These are phyloP conservation scores for Agrocybe chaxingu DNA, from an alignment of 768 basidiomycete genomes.

Conservation along the genomic window DNA sequence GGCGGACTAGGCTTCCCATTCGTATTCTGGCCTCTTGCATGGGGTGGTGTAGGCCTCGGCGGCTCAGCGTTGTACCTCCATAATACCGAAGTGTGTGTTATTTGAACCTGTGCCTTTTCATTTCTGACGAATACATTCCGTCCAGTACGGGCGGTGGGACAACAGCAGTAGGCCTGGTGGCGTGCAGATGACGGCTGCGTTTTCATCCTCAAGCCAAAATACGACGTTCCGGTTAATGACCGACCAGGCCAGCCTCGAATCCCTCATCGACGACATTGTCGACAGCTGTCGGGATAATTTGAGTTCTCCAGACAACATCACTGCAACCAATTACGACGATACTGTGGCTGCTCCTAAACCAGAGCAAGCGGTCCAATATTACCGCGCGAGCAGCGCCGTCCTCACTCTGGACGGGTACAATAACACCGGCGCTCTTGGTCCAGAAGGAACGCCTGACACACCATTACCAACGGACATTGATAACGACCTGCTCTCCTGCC, in stretches of 20 bases:
- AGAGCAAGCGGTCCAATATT: conserved; percentile 64
- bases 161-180: conserved; percentile 53
- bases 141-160: conserved; percentile 26
- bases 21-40: conserved; percentile 62
- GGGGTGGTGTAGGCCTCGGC: conserved; percentile 28
- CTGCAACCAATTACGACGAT: conserved; percentile 27
- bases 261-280: conserved; percentile 39
- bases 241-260: conserved; percentile 43
- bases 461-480: conserved; percentile 55
- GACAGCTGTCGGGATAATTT: conserved; percentile 35
- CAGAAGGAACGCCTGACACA: conserved; percentile 39
- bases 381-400: conserved; percentile 60
- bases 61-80: conserved; percentile 22
- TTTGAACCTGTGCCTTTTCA: neutral
- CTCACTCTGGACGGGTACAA: conserved; percentile 67
- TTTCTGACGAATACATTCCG: neutral
- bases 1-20: conserved; percentile 55
- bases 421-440: conserved; percentile 44
- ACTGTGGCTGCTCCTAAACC: conserved; percentile 34
- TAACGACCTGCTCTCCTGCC: conserved; percentile 43
- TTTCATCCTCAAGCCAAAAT: conserved; percentile 26
- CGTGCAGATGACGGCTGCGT: conserved; percentile 38
- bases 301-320: conserved; percentile 15
- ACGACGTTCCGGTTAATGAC: conserved; percentile 46
- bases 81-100: conserved; percentile 21